A percentile compares a stretch with the other conserved stretches of the same genome.
phyloP scores from a whole-genome alignment of 2,329 filamentous ascomycete genomes.

The Triangularia setosa region DNA sequence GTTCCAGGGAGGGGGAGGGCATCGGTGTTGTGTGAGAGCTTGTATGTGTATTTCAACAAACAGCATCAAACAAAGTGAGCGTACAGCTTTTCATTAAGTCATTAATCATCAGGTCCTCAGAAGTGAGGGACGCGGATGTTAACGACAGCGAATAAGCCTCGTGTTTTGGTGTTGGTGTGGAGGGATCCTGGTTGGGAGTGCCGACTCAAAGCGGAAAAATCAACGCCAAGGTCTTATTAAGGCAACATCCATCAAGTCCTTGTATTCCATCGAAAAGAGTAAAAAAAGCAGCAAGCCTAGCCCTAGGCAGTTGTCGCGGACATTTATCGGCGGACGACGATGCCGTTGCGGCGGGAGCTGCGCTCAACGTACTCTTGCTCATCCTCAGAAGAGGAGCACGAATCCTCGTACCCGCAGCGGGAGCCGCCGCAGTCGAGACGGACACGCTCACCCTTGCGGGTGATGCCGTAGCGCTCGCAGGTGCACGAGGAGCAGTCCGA shows the following conservation, averaged over 20 bases:
- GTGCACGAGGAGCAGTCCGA: conserved; percentile 78
- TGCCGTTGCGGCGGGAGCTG: conserved; percentile 60
- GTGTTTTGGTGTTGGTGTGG: background rate
- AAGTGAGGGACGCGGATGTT: background rate
- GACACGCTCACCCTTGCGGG: conserved; percentile 85
- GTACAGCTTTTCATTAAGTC: background rate
- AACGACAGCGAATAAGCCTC: background rate
- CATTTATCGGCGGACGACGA: conserved; percentile 48
- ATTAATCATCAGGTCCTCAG: background rate
- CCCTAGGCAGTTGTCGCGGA: conserved; percentile 24
- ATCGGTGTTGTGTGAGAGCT: background rate
- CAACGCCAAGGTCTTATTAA: background rate
- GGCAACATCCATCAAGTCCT: conserved; percentile 2
- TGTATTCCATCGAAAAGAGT: conserved; percentile 24
- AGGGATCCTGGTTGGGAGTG: background rate
- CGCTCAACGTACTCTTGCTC: conserved; percentile 55
- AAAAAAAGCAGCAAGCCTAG: conserved; percentile 17
- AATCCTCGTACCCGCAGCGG: conserved; percentile 76
- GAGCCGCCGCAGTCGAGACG: conserved; percentile 92
- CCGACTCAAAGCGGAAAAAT: background rate
- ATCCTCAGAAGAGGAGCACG: conserved; percentile 59
- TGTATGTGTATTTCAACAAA: background rate
- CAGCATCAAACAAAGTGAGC: background rate
- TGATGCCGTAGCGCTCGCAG: conserved; percentile 96
- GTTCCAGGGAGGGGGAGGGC: background rate